Conservation (phyloP, 1,284 basidiomycete species). For the Paramarasmius palmivorus region DNA sequence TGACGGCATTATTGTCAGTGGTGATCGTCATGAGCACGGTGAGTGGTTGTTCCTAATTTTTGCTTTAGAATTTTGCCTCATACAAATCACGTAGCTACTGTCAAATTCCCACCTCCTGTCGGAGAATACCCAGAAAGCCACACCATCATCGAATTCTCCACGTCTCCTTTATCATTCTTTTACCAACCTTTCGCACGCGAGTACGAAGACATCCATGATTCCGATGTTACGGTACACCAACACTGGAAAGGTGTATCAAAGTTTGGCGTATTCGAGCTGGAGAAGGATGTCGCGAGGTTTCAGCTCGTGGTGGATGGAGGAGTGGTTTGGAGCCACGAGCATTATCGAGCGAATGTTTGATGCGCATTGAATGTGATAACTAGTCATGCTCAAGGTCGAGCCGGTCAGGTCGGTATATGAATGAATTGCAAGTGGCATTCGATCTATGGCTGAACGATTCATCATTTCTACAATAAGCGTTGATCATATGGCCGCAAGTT, state of each 20-base stretch:
- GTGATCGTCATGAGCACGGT: background rate
- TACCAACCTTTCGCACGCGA: conserved; percentile 5
- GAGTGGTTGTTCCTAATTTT: too few species aligned
- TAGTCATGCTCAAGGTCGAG: too few species aligned
- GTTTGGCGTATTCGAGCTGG: conserved; percentile 7
- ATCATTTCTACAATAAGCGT: too few species aligned
- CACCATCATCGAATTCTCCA: conserved; percentile 6
- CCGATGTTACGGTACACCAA: conserved; percentile 2
- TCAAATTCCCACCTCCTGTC: conserved; percentile 6
- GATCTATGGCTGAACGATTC: too few species aligned
- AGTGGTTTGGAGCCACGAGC: background rate
- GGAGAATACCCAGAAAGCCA: background rate
- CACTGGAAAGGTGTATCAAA: conserved; percentile 1
- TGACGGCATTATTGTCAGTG: background rate
- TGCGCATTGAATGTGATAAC: too few species aligned
- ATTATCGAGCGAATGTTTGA: too few species aligned
- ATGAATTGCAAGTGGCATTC: too few species aligned
- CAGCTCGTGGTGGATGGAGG: background rate
- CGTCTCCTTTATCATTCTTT: conserved; percentile 7
- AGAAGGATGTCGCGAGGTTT: background rate
- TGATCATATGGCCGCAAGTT: too few species aligned
- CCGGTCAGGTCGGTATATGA: too few species aligned
- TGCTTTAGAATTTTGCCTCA: too few species aligned
- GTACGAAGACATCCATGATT: background rate
- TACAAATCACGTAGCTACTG: conserved; percentile 5